A percentile compares a stretch with the other conserved stretches of the same genome.
Evolutionary conservation across 768 basidiomycete genomes (phyloP).

Genomic region (Tulasnella sp.): DNA sequence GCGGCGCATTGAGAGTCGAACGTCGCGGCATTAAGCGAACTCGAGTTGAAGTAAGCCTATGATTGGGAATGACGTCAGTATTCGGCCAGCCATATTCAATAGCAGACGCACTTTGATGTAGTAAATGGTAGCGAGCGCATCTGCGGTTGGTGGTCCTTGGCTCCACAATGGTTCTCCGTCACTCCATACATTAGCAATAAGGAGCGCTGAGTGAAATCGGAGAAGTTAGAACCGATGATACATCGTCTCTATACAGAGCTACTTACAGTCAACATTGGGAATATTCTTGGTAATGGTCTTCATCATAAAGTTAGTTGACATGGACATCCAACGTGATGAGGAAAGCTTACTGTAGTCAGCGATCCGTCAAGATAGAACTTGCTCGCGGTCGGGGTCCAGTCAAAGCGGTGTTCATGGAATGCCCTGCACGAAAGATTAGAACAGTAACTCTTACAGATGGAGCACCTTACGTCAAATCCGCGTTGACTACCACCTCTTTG

Average conservation of each 20-base stretch:
- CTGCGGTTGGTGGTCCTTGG: slow-evolving; percentile 18
- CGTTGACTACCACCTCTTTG: slow-evolving; percentile 9
- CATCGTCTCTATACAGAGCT: neutral
- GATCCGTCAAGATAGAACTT: slow-evolving; percentile 15
- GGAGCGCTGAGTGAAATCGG: neutral
- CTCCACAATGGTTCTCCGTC: slow-evolving; percentile 16
- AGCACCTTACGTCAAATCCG: slow-evolving; percentile 17
- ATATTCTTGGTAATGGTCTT: slow-evolving; percentile 18
- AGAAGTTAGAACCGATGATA: neutral
- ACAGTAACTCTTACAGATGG: neutral
- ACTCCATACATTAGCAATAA: slow-evolving; percentile 18
- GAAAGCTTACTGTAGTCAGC: neutral
- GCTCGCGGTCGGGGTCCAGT: slow-evolving; percentile 16
- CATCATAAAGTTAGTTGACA: neutral
- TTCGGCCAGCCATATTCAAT: neutral
- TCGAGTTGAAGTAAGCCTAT: slow-evolving; percentile 19
- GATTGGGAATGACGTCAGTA: neutral
- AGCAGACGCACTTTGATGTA: slow-evolving; percentile 14
- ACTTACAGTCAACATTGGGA: slow-evolving; percentile 1
- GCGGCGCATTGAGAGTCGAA: slow-evolving; percentile 16
- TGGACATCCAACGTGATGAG: neutral
- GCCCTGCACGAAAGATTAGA: slow-evolving; percentile 7
- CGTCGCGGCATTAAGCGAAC: neutral
- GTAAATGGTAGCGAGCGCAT: slow-evolving; percentile 18
- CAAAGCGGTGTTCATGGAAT: slow-evolving; percentile 18